Conservation (phyloP, 2,329 filamentous ascomycete genomes). For the Colletotrichum graminicola region DNA sequence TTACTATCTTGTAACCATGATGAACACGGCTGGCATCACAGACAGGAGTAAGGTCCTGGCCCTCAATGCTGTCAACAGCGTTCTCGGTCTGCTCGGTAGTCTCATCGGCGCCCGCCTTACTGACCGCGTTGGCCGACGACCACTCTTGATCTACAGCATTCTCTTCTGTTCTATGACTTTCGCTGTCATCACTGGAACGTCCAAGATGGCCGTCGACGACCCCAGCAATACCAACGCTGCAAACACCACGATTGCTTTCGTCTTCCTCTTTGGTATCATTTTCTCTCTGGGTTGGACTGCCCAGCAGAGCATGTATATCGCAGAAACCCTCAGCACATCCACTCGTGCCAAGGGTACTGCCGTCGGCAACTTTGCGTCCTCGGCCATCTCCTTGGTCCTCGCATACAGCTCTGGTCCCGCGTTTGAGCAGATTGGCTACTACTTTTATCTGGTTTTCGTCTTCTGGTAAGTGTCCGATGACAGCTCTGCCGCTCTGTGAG, state of each 20-base stretch:
- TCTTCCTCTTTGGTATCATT: conserved; percentile 65
- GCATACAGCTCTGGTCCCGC: conserved; percentile 60
- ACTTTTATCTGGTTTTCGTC: conserved; percentile 61
- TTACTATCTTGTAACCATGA: conserved; percentile 67
- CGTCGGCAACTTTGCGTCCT: conserved; percentile 57
- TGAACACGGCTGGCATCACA: conserved; percentile 65
- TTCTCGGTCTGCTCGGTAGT: conserved; percentile 64
- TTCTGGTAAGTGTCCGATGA: conserved; percentile 51
- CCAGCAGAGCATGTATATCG: conserved; percentile 64
- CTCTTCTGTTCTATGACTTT: conserved; percentile 61
- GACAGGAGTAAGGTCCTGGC: conserved; percentile 61
- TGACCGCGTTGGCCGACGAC: conserved; percentile 68
- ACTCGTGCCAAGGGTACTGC: conserved; percentile 61
- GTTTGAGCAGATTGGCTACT: conserved; percentile 58
- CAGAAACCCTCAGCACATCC: conserved; percentile 59
- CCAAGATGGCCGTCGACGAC: conserved; percentile 57
- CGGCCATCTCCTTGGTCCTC: conserved; percentile 54
- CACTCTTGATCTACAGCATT: conserved; percentile 62
- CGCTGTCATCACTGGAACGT: conserved; percentile 62
- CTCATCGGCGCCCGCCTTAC: conserved; percentile 67
- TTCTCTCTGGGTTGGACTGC: conserved; percentile 66
- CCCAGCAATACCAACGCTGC: conserved; percentile 53
- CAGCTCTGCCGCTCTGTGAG: not conserved
- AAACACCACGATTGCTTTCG: conserved; percentile 62
- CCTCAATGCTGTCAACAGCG: conserved; percentile 65